Base-by-base conservation (phyloP, 2,329 filamentous ascomycete genomes). In the Sarocladium oryzae region DNA sequence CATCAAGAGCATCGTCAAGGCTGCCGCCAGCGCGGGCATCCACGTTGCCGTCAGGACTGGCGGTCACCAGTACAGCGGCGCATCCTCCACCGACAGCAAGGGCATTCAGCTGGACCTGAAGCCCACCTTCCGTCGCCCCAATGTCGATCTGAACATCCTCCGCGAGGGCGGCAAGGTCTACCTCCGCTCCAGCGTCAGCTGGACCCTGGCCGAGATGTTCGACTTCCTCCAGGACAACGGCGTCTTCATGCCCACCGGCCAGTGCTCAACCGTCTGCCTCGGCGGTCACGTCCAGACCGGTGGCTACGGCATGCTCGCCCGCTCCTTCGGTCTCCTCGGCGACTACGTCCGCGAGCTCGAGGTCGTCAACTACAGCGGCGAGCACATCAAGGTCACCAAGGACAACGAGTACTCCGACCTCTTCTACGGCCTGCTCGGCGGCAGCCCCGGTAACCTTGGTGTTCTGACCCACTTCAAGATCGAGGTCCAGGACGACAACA, bases 351-450 rank as follows among this genome's bases (percentile, higher is more conserved):
- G 77, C 1, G 67, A 71, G 13, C 67, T 73, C 40, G 67, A 75
- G 37, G 69, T 78, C 1, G 63, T 82, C 2, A 71, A 72, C 21
- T 70, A 70, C 1, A 62, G 67, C 15, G 79, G 79, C 0, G 54
- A 65, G 10, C 61, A 74, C 21, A 60, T 74, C 1, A 71, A 69
- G 4, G 69, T 80, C 3, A 75, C 69, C 16, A 73, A 68, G n/a
- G 57, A 67, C 0, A 62, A 68, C n/a, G 71, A n/a, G n/a, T n/a
- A 83, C 50, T 56, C 70, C 0, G 79, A 84, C 35, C 67, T 84
- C 0, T 84, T 81, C 63, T 84, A 77, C 69, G 80, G 78, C 2
- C 66, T 82, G 2, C 68, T 73, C 7, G 79, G 79, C 2, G 79
- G 80, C 2, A 80, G 81, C 2, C 77, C 75, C 0, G 79, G 78